Evolutionary conservation across 441 rosid species (phyloP).

Genomic region (Manihot esculenta): DNA sequence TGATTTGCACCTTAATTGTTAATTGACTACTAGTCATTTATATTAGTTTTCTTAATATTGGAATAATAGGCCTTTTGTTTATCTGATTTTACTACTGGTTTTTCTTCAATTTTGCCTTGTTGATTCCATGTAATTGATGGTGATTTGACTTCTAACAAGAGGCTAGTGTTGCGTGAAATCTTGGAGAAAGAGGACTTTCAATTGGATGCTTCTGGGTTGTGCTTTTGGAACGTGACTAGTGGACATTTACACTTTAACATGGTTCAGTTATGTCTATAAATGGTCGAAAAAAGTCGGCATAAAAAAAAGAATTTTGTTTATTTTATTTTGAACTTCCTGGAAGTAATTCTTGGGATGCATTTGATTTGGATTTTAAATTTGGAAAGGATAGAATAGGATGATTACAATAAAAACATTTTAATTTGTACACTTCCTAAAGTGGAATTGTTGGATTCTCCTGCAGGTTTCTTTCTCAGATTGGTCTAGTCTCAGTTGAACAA

Average conservation of each 20-base stretch:
- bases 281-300: background rate
- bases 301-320: slow-evolving; percentile 1
- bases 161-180: background rate
- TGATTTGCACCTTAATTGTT: background rate
- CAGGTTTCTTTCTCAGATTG: slow-evolving; percentile 91
- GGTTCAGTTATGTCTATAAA: background rate
- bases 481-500: slow-evolving; percentile 70
- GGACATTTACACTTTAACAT: background rate
- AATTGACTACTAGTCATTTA: background rate
- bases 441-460: slow-evolving; percentile 27
- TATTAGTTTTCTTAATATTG: background rate
- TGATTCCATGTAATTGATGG: background rate
- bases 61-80: background rate
- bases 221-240: background rate
- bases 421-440: slow-evolving; percentile 11
- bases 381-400: background rate
- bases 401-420: slow-evolving; percentile 15
- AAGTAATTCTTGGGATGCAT: background rate
- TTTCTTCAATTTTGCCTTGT: background rate
- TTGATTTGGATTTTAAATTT: slow-evolving; percentile 7
- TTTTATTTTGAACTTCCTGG: slow-evolving; percentile 3
- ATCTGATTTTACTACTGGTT: background rate
- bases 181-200: background rate
- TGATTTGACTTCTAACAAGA: background rate
- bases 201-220: background rate